Percentiles rank a stretch among this genome's conserved stretches.
Evolutionary conservation across 768 basidiomycete genomes (phyloP).

Genomic region (Mycena latifolia): DNA sequence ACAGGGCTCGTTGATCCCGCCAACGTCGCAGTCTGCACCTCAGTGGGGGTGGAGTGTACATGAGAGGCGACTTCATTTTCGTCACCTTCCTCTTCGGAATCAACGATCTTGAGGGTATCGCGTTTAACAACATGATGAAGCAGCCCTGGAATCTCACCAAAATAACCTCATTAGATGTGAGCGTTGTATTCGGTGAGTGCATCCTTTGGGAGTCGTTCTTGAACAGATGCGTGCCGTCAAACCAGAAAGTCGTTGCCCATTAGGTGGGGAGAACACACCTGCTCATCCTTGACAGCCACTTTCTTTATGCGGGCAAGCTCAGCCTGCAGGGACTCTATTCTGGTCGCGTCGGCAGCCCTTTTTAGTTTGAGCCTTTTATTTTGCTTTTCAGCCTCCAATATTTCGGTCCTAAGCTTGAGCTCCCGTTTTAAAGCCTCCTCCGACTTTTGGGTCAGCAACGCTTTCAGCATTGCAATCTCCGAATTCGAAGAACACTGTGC

Average conservation of each 20-base stretch:
- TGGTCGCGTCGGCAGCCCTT: constrained; percentile 8
- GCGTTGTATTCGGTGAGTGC: background rate
- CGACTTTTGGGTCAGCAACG: background rate
- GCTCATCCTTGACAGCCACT: background rate
- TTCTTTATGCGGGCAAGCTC: background rate
- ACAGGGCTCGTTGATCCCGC: background rate
- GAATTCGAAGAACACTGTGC: background rate
- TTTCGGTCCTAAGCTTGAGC: background rate
- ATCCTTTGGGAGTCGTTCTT: background rate
- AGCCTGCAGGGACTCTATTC: constrained; percentile 12
- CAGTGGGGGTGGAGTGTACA: background rate
- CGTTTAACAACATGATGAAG: background rate
- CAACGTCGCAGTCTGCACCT: background rate
- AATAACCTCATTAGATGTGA: background rate
- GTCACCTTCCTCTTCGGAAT: constrained; percentile 12
- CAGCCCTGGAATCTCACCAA: background rate
- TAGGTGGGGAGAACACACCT: background rate
- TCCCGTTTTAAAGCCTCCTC: background rate
- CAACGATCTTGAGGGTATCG: background rate
- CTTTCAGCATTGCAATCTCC: constrained; percentile 3
- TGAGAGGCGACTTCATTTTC: background rate
- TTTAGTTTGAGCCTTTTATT: constrained; percentile 11
- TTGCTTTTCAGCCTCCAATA: background rate
- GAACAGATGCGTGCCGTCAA: no score
- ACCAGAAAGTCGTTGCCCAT: no score